Evolutionary conservation across 2,329 filamentous ascomycete genomes (phyloP), one percentile per base, ranked within the genome.

Genomic region (Aspergillus sp.): DNA sequence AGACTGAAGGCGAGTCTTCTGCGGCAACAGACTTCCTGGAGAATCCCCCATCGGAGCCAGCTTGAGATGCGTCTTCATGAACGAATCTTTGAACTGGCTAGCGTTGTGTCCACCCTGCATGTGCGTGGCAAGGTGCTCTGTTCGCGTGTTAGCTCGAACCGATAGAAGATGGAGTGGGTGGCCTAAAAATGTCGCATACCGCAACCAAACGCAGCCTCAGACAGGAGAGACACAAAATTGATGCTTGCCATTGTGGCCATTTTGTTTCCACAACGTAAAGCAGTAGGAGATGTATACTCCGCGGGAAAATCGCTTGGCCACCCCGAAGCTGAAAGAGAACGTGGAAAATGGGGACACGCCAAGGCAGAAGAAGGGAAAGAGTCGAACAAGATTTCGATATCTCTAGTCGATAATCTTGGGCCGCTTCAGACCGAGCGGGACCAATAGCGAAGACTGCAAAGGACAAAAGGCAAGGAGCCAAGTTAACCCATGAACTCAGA

Each of bases 151-250:
- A 63, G 59, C 41, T 46, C 36, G 28, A 48, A 43, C 32, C 35
- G 41, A 45, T 1, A 34, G 32, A 32, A 33, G 47, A 41, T 26
- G 10, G 4, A 43, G 47, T 7, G 7, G 29, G 5, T 26, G 19
- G 12, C 6, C 7, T 26, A 19, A 41, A 47, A 41, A 9, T 7
- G 42, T 40, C 44, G 48, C 66, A 53, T 67, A 70, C 67, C 67
- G 48, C 67, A 70, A 45, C 67, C 67, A 51, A 60, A 70, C 44
- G 65, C 66, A 5, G 67, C 65, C 49, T 68, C 66, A 2, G 64
- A 65, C 9, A 67, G 55, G 29, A 63, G 52, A 29, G 58, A 57
- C 29, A 61, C 54, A 2, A 62, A 66, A 45, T 60, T 57, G n/a
- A 65, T 58, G 32, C 54, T 67, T 19, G 65, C 64, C 61, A 66